Evolutionary conservation across 352 stramenopile species (phyloP), one percentile per base, ranked within the genome.

Genomic region (Peronospora farinosa): DNA sequence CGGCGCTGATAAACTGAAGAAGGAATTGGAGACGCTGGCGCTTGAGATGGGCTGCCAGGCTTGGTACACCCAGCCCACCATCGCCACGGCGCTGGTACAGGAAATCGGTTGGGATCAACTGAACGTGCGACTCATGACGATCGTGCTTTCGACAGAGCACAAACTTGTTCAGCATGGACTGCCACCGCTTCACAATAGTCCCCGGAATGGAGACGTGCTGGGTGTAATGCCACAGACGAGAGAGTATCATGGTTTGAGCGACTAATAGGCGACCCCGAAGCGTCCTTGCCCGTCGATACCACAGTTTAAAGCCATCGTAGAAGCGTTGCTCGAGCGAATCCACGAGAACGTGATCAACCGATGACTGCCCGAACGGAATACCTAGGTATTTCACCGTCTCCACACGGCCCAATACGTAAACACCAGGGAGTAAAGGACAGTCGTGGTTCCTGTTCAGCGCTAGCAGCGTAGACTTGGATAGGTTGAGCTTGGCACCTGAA

Each of bases 211-310:
- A 19, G 4, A 40, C 35, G n/a, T 23, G 35, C 35, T 40, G 35
- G 8, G 35, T 17, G 35, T 21, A 47, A 23, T 51, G 31, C 30
- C 44, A 51, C 44, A 51, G 21, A 4, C 44, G 32, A 8, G 31
- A 51, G 7, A 40, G 32, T 9, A 47, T 13, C 44, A 42, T 51
- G 3, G 44, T 51, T 33, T 51, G 44, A 0, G 44, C 31, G 21
- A 51, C 44, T 17, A 32, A 31, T 21, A 51, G 32, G 10, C 47
- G 15, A 17, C 47, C 47, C 3, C 43, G 15, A 33, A 54, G 44
- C 25, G 44, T 51, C 1, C 17, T 3, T 10, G 31, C 31, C 2
- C 44, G 30, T 16, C 44, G 15, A 32, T 42, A 51, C 19, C 32
- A 41, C 31, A 21, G 13, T 35, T 51, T 10, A 42, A 51, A 1